These are phyloP conservation scores for Xerocomellus intermedius DNA, from an alignment of 768 basidiomycete genomes.

Conservation along the genomic window DNA sequence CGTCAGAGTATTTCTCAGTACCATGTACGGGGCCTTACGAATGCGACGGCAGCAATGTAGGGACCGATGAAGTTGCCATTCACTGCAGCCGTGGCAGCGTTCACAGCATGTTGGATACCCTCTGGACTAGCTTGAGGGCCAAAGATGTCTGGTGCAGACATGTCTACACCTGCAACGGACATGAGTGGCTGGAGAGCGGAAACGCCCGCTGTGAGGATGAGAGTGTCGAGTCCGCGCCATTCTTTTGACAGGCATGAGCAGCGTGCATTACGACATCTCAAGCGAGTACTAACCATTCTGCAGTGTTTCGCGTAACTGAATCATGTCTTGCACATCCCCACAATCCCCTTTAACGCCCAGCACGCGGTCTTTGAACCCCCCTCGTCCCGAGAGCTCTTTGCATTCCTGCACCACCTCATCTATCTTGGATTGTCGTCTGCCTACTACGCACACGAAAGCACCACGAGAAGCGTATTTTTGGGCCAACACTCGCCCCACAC, in stretches of 20 bases:
- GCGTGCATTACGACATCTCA: background rate
- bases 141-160: slow-evolving; percentile 26
- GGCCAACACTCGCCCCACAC: slow-evolving; percentile 75
- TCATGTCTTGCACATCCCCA: slow-evolving; percentile 62
- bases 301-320: slow-evolving; percentile 52
- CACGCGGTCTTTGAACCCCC: slow-evolving; percentile 33
- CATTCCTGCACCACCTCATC: slow-evolving; percentile 65
- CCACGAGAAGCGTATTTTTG: slow-evolving; percentile 71
- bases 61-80: slow-evolving; percentile 71
- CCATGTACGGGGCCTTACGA: slow-evolving; percentile 47
- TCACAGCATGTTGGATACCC: slow-evolving; percentile 58
- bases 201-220: slow-evolving; percentile 81
- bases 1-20: background rate
- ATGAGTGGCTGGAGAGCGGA: slow-evolving; percentile 78
- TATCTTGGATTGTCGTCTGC: slow-evolving; percentile 55
- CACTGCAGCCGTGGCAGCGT: slow-evolving; percentile 55
- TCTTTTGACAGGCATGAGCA: slow-evolving; percentile 39
- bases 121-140: slow-evolving; percentile 44
- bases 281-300: slow-evolving; percentile 43
- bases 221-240: slow-evolving; percentile 81
- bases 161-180: slow-evolving; percentile 59
- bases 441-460: slow-evolving; percentile 72
- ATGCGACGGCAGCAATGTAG: slow-evolving; percentile 63
- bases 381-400: slow-evolving; percentile 22
- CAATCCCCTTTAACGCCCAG: slow-evolving; percentile 63